phyloP scores from a whole-genome alignment of 768 basidiomycete genomes.

The Boletellus sp. region DNA sequence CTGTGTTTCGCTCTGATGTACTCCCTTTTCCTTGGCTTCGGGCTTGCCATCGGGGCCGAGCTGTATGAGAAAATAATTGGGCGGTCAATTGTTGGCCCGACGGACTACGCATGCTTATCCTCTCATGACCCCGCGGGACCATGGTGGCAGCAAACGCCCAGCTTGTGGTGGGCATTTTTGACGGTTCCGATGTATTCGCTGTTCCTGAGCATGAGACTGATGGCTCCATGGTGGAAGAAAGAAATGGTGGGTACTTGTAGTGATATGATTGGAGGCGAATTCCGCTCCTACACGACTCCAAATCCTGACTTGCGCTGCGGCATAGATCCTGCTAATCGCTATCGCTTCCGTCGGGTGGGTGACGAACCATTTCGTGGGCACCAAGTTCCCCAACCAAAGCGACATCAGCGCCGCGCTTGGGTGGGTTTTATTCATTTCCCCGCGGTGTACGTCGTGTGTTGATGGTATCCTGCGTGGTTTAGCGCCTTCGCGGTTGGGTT shows the following conservation, averaged over 20 bases:
- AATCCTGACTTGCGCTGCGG: not conserved
- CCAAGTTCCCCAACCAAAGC: constrained; percentile 59
- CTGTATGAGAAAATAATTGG: constrained; percentile 58
- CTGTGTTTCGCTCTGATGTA: constrained; percentile 79
- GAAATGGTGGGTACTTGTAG: constrained; percentile 47
- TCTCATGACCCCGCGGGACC: constrained; percentile 55
- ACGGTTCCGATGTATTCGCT: constrained; percentile 68
- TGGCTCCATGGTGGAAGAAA: constrained; percentile 52
- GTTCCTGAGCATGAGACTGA: constrained; percentile 62
- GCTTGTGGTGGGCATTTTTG: constrained; percentile 70
- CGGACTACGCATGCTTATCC: constrained; percentile 57
- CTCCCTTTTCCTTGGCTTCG: constrained; percentile 75
- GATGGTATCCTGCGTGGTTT: not conserved
- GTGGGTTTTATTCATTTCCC: constrained; percentile 27
- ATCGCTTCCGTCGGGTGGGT: constrained; percentile 74
- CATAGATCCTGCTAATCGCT: constrained; percentile 47
- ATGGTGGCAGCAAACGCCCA: constrained; percentile 75
- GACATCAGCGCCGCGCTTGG: constrained; percentile 80
- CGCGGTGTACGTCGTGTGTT: not conserved
- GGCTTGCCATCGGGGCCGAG: constrained; percentile 75
- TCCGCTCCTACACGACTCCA: no score
- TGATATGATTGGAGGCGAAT: not conserved
- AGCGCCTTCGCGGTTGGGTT: constrained; percentile 80
- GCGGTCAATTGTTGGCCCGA: constrained; percentile 41
- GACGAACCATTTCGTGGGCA: constrained; percentile 63